Evolutionary conservation across 1,139 yeast genomes (phyloP), one percentile per base, ranked within the genome.

Genomic region (Yamadazyma buinensis): DNA sequence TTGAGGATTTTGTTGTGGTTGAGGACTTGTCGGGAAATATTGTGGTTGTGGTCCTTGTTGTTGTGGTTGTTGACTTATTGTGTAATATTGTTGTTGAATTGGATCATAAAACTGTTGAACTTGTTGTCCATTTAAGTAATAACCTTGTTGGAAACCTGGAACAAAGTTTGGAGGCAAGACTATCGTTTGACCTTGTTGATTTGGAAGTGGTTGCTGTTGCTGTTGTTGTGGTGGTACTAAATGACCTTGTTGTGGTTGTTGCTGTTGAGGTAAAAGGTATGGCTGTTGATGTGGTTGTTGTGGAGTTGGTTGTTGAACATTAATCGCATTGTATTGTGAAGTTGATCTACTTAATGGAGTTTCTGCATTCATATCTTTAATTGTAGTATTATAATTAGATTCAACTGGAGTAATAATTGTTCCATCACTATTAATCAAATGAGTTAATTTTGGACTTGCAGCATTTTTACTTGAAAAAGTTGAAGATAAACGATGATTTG

Each of bases 341-440:
- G 26, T 14, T 10, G 30, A 22, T 18, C 34, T 39, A 26, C 29
- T 36, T n/a, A 40, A 47, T 22, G 36, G 33, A 14, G 46, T 35
- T 18, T 40, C 20, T 17, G 39, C 26, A 18, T 43, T 35, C 24
- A 41, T 21, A 40, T 32, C 37, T 18, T 40, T 42, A 17, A 17
- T 17, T 5, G 5, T 17, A 17, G 7, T 7, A 17, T 17, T 17
- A 17, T 17, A 5, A 17, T 17, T 17, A 1, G 67, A 54, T 12
- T 64, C 74, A 12, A 66, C 60, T 0, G 75, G 72, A 1, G 75
- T 65, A 21, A 67, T 64, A 9, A 67, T 62, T 2, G 75, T 69
- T 2, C 75, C 75, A 42, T 69, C 75, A 44, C 74, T 67, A 40
- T 69, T 69, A 32, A 69, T 67, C 64, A 68, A 61, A 42, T 67